Evolutionary conservation across 1,284 basidiomycete genomes (phyloP), one percentile per base, ranked within the genome.

Genomic region (Bjerkandera adusta): DNA sequence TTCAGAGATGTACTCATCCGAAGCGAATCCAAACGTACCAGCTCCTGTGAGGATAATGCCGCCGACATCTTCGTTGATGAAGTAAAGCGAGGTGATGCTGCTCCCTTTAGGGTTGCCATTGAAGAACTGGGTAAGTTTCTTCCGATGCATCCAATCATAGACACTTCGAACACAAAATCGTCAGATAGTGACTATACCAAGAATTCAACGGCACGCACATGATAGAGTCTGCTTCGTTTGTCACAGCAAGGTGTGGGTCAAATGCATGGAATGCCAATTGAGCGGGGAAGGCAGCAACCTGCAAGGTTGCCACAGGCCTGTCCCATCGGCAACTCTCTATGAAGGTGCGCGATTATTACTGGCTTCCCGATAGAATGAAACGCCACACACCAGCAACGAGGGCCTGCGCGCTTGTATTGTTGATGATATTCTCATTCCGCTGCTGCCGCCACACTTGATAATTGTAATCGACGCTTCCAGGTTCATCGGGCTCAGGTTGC

Each of bases 61-160:
- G 16, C 92, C 89, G 10, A 93, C 89, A 51, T 97, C 94, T 67
- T 99, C 92, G 64, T 99, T 98, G 67, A 99, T 92, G 61, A 98
- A 87, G 46, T 92, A 79, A n/a, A 97, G 69, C 1, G 89, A 85
- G 0, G 96, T 97, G 53, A 98, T 92, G 50, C 81, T 85, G 7
- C 86, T 90, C 32, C 88, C 87, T 44, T 71, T 72, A 1, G 88
- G 80, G 63, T 96, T 95, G 36, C 92, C 92, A 57, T 98, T 98
- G 59, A 81, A 86, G 68, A 98, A 99, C 39, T 83, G 75, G 53
- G 85, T 86, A 46, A 98, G 63, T 39, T 86, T 81, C 56, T 80
- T 83, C 43, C 84, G 81, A 47, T 81, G 79, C 47, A 89, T 83
- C 96, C 97, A 98, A 61, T 99, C 95, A 83, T 90, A 98, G 12